These are phyloP conservation scores for Morella rubra DNA, from an alignment of 306 rosid genomes.

Conservation along the genomic window DNA sequence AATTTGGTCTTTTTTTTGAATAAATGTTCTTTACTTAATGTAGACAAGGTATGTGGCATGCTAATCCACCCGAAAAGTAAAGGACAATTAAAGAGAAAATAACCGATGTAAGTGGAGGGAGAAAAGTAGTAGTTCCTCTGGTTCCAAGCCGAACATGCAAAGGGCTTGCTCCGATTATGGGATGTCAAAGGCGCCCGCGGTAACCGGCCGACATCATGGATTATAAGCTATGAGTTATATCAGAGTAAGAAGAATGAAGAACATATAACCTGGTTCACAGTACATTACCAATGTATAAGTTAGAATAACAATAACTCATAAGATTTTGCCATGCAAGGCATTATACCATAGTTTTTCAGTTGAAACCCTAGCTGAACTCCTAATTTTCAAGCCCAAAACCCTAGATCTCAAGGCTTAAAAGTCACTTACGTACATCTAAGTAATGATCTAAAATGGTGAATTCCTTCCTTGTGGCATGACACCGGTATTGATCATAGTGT, in stretches of 20 bases:
- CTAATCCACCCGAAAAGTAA: conserved; percentile 23
- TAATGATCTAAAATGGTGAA: conserved; percentile 44
- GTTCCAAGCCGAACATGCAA: conserved; percentile 11
- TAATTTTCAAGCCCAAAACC: conserved; percentile 47
- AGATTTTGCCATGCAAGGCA: conserved; percentile 64
- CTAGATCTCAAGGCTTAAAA: conserved; percentile 44
- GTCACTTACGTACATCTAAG: conserved; percentile 38
- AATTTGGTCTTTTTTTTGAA: neutral
- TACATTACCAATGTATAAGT: conserved; percentile 38
- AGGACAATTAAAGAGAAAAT: conserved; percentile 27
- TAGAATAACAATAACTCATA: conserved; percentile 36
- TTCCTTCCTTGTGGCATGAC: conserved; percentile 59
- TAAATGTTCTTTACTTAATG: no score
- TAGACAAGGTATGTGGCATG: conserved; percentile 45
- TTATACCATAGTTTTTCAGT: conserved; percentile 45
- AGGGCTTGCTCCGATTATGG: no score
- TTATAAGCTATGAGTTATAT: conserved; percentile 17
- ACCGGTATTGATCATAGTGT: conserved; percentile 64
- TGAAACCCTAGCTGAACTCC: conserved; percentile 33
- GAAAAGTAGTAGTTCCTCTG: conserved; percentile 30
- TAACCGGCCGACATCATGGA: no score
- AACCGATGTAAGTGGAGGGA: conserved; percentile 27
- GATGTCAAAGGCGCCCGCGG: no score
- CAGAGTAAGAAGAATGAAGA: conserved; percentile 23
- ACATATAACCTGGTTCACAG: conserved; percentile 31